Base-by-base conservation (phyloP, 768 basidiomycete genomes). In the Filobasidium wieringae region DNA sequence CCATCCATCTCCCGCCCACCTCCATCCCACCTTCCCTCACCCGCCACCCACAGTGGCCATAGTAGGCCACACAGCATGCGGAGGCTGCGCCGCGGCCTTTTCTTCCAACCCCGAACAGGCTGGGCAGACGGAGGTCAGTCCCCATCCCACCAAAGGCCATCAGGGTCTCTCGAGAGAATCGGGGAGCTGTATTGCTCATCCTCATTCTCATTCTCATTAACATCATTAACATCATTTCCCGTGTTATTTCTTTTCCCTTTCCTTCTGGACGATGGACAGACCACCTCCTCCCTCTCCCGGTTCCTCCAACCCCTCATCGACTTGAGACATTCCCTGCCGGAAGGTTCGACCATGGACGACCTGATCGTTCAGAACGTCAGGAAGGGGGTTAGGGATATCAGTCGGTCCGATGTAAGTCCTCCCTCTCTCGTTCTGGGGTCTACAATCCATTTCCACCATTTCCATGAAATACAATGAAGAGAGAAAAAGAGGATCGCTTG, bases 51-150 rank as follows among this genome's bases (percentile, higher is more conserved):
- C 51, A 88, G 87, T 92, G 60, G 76, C 88, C 61, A 76, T 92
- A 65, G 86, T 84, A 26, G 89, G 89, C 17, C 89, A 93, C 70
- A 82, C 84, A 11, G 77, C 81, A 55, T 93, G 89, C 69, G 89
- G 87, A 55, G 89, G 89, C 52, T 74, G 72, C 45, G 82, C 84
- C 53, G 74, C 72, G 24, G 61, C 61, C 60, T 69, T 57, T 30
- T 55, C 59, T 52, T 62, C 58, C 22, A 62, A 57, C n/a, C 64
- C 67, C 17, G 51, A 51, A 7, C 22, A 55, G 12, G 36, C 37
- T n/a, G 54, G 43, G 17, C 22, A 58, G 41, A 24, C 27, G 58
- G 43, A 47, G 47, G 58, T 58, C 19, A 47, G 49, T 52, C 32
- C 32, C 12, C 17, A 19, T 34, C 33, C n/a, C 51, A n/a, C n/a